Percentiles rank a stretch among this genome's conserved stretches.
Evolutionary conservation across 345 rosid species (phyloP).

Genomic region (Abelmoschus esculentus): DNA sequence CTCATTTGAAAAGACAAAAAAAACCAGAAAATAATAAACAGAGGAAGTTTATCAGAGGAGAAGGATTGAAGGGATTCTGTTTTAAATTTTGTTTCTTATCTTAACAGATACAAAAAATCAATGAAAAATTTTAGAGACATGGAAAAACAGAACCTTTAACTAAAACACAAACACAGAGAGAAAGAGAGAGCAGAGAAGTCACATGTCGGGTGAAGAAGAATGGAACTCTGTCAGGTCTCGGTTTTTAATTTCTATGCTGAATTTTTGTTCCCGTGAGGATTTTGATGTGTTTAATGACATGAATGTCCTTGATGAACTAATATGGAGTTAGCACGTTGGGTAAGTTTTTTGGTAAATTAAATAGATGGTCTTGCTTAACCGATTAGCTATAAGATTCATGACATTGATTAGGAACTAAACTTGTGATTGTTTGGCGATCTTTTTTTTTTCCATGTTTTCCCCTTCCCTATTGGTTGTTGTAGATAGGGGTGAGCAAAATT

Average conservation of each 20-base stretch:
- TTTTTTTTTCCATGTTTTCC: too few species aligned
- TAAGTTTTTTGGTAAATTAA: constrained; percentile 6
- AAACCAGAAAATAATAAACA: not conserved
- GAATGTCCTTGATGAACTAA: constrained; percentile 5
- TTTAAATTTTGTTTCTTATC: not conserved
- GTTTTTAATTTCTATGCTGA: constrained; percentile 21
- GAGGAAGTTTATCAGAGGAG: not conserved
- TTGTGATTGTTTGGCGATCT: not conserved
- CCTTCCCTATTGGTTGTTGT: too few species aligned
- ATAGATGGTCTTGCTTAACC: not conserved
- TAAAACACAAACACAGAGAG: too few species aligned
- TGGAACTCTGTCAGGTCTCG: constrained; percentile 36
- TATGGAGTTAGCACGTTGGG: not conserved
- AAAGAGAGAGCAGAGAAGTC: constrained; percentile 13
- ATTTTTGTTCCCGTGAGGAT: not conserved
- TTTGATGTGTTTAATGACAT: constrained; percentile 13
- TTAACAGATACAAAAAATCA: not conserved
- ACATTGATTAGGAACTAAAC: not conserved
- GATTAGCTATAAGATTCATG: constrained; percentile 3
- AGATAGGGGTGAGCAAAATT: too few species aligned
- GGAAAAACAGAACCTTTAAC: constrained; percentile 2
- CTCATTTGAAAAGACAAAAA: constrained; percentile 26
- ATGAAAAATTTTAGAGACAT: not conserved
- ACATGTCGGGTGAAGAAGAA: constrained; percentile 36
- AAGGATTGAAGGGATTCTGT: constrained; percentile 6